Base-by-base conservation (phyloP, 73 alveolate species). In the Paramecium octaurelia region DNA sequence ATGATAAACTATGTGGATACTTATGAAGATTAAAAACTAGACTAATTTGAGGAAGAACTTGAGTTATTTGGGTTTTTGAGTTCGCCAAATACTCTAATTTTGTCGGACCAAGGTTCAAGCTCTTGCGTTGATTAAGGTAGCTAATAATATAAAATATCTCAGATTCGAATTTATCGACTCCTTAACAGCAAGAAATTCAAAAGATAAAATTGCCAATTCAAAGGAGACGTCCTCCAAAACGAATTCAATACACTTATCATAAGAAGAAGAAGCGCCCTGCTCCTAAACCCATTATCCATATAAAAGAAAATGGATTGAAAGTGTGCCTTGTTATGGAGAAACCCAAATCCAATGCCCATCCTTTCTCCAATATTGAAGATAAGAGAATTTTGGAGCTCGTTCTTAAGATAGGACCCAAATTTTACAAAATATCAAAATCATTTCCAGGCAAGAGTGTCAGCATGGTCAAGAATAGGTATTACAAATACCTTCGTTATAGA, bases 231-330 rank as follows among this genome's bases (percentile, higher is more conserved):
- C 91, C 91, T 38, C 76, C 91, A 10, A 80, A 80, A 35, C 44
- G 57, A 48, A 46, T 46, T 46, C 23, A 80, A 80, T 80, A 80
- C 35, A 80, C 75, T 27, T 80, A 80, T 21, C 91, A 80, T 35
- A 80, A 80, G 75, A 80, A 80, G n/a, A 80, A 80, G 91, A 80
- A 80, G 91, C 91, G 91, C 6, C 91, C 91, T 80, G 87, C 87
- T 3, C 87, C 87, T 16, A 73, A 73, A 73, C 87, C 87, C 3
- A 34, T 73, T 73, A 73, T 73, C 40, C 87, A 73, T 24, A 40
- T 73, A 23, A 73, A 73, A 38, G 87, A 73, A 40, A 73, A 73
- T 73, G 87, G 87, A 16, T 18, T 73, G 35, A 73, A 73, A 18
- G 60, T 73, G 10, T 73, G 87, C 10, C 87, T 73, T 11, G 87